Base-by-base conservation (phyloP, 192 early-diverging fungal genomes). In the Podila minutissima region DNA sequence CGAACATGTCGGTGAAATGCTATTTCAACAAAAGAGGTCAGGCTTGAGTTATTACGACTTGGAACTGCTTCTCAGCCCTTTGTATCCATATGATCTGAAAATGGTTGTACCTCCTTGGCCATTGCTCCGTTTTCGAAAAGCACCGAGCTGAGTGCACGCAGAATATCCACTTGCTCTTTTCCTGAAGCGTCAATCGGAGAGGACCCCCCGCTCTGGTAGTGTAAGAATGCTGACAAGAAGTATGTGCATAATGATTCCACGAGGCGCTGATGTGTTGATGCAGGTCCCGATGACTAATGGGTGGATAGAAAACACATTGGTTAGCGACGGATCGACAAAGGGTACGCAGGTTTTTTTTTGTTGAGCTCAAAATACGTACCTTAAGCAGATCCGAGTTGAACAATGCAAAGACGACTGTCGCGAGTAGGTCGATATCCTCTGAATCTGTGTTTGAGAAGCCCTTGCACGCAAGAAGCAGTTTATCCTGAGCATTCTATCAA, bases 121-220 rank as follows among this genome's bases (percentile, higher is more conserved):
- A 75, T 67, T 2, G 64, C 20, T 12, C 74, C 69, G 49, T 90
- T 90, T 38, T 90, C 89, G 33, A 78, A 88, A 13, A 90, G 60
- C 4, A 86, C 64, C 6, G 82, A 70, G 46, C 89, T 86, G n/a
- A 90, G 59, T 29, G 89, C 82, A 22, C 89, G 84, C 11, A 90
- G 65, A 9, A 88, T 75, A 64, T 88, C 86, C 17, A 88, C 76
- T n/a, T 70, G 77, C 6, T 26, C 49, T 12, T 67, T 66, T 38
- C 67, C 55, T 13, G 26, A 5, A 7, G 71, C 50, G 5, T 67
- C 69, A 19, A 64, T 61, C 5, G 71, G 67, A 13, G 20, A 32
- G 24, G 5, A 2, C 12, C 7, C 17, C 67, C 63, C 50, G 48
- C 1, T 63, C 20, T 63, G 26, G 33, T n/a, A 35, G 20, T 31